Base-by-base conservation (phyloP, 176 grass and related monocot species). In the Oryza longistaminata region DNA sequence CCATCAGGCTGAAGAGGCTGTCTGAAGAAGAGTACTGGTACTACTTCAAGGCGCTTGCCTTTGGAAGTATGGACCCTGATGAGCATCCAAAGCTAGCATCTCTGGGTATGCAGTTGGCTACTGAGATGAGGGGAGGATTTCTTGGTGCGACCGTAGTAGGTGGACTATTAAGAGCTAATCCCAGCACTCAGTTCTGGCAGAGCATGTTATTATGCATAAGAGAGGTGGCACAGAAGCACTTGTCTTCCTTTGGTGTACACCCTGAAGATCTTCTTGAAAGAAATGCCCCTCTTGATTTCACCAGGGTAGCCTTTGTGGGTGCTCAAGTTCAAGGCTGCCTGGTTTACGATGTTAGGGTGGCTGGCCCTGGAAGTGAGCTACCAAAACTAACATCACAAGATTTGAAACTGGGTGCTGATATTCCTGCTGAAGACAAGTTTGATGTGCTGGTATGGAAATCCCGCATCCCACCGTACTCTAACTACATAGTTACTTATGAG, bases 11-110 rank as follows among this genome's bases (percentile, higher is more conserved):
- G 33, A 84, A 85, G 27, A 73, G 14, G 37, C 80, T 91, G 55
- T 77, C 76, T 35, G 64, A 81, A 33, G 81, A 91, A 16, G 85
- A 88, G 33, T 88, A 85, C 72, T 69, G 74, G 45, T 91, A 82
- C 26, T 85, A 74, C 84, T 91, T 91, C 75, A 81, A 81, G 29
- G 74, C 70, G 3, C 76, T 81, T 43, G 62, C 89, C 17, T 91
- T 91, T 27, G 81, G 86, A 27, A 88, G 76, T 52, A 84, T 65
- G 65, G 22, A 91, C 34, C 81, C 85, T 61, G 64, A 88, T 58
- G 85, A 81, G 6, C 64, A 74, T 15, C 71, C 71, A 1, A 73
- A 34, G 9, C 73, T 86, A 37, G 78, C 64, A 22, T 81, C 50
- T 71, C 11, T 88, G 17, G 86, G 40, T 11, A 70, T 71, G 71